Percentiles rank a stretch among this genome's conserved stretches.
Evolutionary conservation across 305 asterid species (phyloP).

Genomic region (Ilex paraguariensis): DNA sequence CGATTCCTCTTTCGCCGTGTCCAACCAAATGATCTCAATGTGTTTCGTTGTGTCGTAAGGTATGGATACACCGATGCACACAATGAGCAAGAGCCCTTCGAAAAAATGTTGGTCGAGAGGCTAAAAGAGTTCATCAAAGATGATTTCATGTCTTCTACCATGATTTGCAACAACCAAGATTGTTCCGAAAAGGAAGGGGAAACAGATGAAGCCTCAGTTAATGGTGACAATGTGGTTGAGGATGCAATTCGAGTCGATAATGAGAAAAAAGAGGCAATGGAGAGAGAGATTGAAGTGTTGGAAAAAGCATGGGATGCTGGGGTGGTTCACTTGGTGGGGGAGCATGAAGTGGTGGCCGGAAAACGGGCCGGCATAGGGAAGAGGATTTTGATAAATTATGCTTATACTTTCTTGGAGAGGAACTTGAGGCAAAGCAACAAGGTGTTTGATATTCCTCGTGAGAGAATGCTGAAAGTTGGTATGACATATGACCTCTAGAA

Average conservation of each 20-base stretch:
- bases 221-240: neutral
- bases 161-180: neutral
- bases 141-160: slow-evolving; percentile 9
- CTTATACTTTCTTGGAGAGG: slow-evolving; percentile 47
- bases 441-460: slow-evolving; percentile 51
- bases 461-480: slow-evolving; percentile 67
- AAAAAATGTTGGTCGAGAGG: slow-evolving; percentile 28
- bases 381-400: slow-evolving; percentile 47
- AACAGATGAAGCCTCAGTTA: too few relatives aligned
- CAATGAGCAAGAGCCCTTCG: slow-evolving; percentile 41
- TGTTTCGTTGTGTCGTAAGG: slow-evolving; percentile 54
- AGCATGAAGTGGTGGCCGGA: slow-evolving; percentile 47
- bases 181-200: neutral
- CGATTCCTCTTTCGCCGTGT: slow-evolving; percentile 55
- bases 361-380: slow-evolving; percentile 37
- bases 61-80: slow-evolving; percentile 58
- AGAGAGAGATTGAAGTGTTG: slow-evolving; percentile 26
- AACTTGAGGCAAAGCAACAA: slow-evolving; percentile 48
- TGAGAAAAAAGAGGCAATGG: slow-evolving; percentile 9
- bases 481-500: slow-evolving; percentile 47
- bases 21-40: slow-evolving; percentile 29
- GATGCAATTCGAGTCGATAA: neutral
- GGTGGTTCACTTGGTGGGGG: slow-evolving; percentile 62
- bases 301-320: slow-evolving; percentile 40
- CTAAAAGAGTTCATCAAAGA: slow-evolving; percentile 31